Conservation (phyloP, 108 stramenopile genomes). For the Pseudonitzschia multistriata region DNA sequence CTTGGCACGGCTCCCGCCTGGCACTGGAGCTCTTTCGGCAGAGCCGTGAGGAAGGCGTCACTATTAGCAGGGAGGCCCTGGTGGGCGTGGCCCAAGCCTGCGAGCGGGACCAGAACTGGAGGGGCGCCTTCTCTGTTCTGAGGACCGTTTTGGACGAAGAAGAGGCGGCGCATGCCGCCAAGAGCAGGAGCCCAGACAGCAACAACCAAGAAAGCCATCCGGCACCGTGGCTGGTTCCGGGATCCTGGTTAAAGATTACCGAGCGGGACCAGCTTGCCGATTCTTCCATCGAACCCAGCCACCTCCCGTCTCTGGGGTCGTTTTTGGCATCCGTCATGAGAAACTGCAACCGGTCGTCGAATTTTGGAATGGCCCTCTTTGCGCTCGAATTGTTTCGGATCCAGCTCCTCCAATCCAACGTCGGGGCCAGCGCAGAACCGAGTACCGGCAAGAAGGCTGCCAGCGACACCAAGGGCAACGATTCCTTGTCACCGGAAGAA, state of each 20-base stretch:
- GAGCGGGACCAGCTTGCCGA: constrained; percentile 7
- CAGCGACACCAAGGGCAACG: neutral
- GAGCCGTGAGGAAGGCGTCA: constrained; percentile 42
- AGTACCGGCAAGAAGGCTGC: no score
- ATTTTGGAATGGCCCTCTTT: constrained; percentile 58
- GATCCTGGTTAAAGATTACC: constrained; percentile 2
- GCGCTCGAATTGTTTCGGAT: constrained; percentile 34
- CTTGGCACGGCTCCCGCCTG: neutral
- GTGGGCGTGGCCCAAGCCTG: constrained; percentile 54
- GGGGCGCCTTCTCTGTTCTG: constrained; percentile 44
- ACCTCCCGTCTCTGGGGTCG: constrained; percentile 15
- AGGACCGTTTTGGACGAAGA: constrained; percentile 28
- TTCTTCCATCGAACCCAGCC: neutral
- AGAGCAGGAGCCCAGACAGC: neutral
- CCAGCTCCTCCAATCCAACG: neutral
- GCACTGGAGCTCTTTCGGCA: constrained; percentile 53
- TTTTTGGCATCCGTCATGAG: constrained; percentile 29
- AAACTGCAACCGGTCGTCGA: constrained; percentile 57
- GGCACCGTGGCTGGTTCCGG: constrained; percentile 33
- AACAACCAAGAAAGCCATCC: constrained; percentile 12
- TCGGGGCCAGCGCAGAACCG: neutral
- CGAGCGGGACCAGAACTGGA: constrained; percentile 64
- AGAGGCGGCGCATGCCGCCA: neutral
- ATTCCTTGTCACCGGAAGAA: neutral
- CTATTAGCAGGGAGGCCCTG: constrained; percentile 57